Conservation (phyloP, 108 stramenopile species). For the Skeletonema tropicum region DNA sequence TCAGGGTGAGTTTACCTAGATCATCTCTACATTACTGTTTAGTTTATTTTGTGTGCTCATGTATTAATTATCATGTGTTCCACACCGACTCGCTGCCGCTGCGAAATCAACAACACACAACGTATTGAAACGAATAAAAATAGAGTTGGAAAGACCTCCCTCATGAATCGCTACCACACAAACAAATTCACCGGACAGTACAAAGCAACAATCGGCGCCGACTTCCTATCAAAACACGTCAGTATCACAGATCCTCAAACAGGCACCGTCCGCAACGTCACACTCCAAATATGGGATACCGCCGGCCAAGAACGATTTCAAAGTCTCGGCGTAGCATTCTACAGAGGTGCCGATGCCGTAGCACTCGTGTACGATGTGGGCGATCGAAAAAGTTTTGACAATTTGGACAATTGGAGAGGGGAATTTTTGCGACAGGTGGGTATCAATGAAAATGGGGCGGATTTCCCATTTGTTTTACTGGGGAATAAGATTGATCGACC, state of each 20-base stretch:
- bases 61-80: not conserved
- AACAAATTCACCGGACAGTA: conserved; percentile 95
- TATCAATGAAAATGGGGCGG: conserved; percentile 53
- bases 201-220: conserved; percentile 99
- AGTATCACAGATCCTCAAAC: conserved; percentile 66
- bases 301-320: conserved; percentile 99
- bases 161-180: conserved; percentile 98
- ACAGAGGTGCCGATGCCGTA: conserved; percentile 97
- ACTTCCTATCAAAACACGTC: conserved; percentile 93
- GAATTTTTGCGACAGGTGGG: conserved; percentile 92
- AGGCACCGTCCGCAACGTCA: conserved; percentile 70
- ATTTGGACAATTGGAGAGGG: conserved; percentile 92
- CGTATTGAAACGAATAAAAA: not conserved
- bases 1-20: conserved; percentile 64
- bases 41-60: not conserved
- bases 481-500: conserved; percentile 96
- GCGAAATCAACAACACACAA: not conserved
- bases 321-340: conserved; percentile 95
- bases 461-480: conserved; percentile 95
- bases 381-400: conserved; percentile 92
- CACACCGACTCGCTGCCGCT: not conserved
- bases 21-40: not conserved
- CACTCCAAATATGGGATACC: conserved; percentile 99
- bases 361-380: conserved; percentile 98
- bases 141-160: conserved; percentile 97